Evolutionary conservation across 257 asterid species (phyloP), one percentile per base, ranked within the genome.

Genomic region (Agastache rugosa): DNA sequence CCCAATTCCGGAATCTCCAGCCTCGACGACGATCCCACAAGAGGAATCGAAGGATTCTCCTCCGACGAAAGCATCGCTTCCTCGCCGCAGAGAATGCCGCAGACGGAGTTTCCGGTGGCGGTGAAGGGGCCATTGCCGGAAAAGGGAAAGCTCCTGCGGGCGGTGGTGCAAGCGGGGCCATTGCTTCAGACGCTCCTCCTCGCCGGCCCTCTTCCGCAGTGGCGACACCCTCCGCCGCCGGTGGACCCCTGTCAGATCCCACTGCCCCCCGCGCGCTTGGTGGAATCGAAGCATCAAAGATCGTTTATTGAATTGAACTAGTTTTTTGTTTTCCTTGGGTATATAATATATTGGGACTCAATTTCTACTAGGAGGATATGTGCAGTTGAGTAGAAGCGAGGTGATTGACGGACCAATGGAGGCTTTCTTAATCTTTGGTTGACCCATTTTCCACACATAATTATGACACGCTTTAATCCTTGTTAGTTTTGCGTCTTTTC

Each of bases 201-300:
- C 59, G 94, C 96, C 20, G 98, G 98, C 2, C 96, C 97, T 37
- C 89, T 93, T 2, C 98, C 98, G 0, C 90, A 81, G 84, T 93
- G 98, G 98, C 90, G 94, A 84, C 96, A 90, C 89, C 98, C 97
- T 31, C 98, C 98, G 14, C 97, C 98, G 5, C 86, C 93, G 0
- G 82, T 93, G 0, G 95, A 88, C 37, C 70, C 87, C 9, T 71
- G 74, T 27, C 85, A 86, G 70, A 89, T 90, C 67, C 98, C 98
- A 35, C 55, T 14, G 6, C 3, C 34, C 0, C 25, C 35, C 50
- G 67, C 53, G 11, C n/a, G 4, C 16, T 47, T n/a, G n/a, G n/a
- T n/a, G n/a, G n/a, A 70, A 41, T 59, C 75, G 8, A 86, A 91
- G 80, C 82, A 75, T 64, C 88, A 72, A 73, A 78, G 85, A 68